A percentile compares a stretch with the other conserved stretches of the same genome.
Evolutionary conservation across 495 filamentous ascomycete species (phyloP).

Genomic region (Penicillium goetzii): DNA sequence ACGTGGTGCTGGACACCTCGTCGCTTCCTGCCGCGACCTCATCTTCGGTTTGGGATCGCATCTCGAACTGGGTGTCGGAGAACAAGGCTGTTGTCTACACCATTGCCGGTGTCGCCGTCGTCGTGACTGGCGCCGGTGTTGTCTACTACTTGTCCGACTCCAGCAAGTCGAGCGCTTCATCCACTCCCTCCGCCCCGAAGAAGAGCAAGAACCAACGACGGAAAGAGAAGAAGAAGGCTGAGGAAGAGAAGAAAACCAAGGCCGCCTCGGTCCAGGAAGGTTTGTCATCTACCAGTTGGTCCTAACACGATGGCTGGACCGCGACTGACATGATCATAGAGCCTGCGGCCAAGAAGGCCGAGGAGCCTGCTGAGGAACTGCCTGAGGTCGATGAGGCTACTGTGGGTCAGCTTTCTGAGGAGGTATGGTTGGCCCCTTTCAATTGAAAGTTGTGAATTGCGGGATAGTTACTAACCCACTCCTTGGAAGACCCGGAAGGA

Average conservation of each 20-base stretch:
- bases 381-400: constrained; percentile 83
- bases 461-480: constrained; percentile 11
- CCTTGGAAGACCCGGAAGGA: constrained; percentile 62
- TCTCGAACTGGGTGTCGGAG: constrained; percentile 91
- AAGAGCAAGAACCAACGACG: constrained; percentile 68
- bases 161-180: constrained; percentile 31
- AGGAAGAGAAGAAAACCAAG: constrained; percentile 66
- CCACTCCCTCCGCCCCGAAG: constrained; percentile 39
- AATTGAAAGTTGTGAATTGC: constrained; percentile 2
- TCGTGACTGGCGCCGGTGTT: constrained; percentile 85
- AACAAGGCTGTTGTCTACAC: constrained; percentile 96
- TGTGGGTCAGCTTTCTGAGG: constrained; percentile 68
- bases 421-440: constrained; percentile 48
- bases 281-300: constrained; percentile 25
- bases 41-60: constrained; percentile 81
- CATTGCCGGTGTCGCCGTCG: constrained; percentile 88
- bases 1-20: constrained; percentile 55
- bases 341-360: constrained; percentile 53
- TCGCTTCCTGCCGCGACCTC: constrained; percentile 53
- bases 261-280: constrained; percentile 48
- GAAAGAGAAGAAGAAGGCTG: constrained; percentile 67
- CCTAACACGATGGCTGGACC: constrained; percentile 15
- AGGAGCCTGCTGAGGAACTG: constrained; percentile 74
- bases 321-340: constrained; percentile 41
- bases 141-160: constrained; percentile 79